These are phyloP conservation scores for Globisporangium lucens DNA, from an alignment of 352 stramenopile genomes.

Conservation along the genomic window DNA sequence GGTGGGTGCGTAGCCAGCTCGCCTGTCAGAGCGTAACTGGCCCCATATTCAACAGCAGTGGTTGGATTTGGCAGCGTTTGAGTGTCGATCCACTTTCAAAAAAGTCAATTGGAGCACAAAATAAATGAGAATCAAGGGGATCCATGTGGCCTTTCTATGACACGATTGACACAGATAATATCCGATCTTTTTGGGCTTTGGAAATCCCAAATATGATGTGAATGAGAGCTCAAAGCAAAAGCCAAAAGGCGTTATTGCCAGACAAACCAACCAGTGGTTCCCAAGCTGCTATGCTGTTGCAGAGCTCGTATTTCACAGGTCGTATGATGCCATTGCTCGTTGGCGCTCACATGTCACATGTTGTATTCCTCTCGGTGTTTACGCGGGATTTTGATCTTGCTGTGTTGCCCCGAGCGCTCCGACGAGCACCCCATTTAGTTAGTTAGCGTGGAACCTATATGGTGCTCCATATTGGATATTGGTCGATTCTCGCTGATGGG, in stretches of 20 bases:
- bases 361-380: not conserved
- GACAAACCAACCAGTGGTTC: not conserved
- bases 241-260: not conserved
- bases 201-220: not conserved
- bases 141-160: constrained; percentile 6
- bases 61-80: too few species aligned
- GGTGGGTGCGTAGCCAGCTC: not conserved
- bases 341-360: not conserved
- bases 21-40: not conserved
- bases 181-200: not conserved
- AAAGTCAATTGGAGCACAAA: too few species aligned
- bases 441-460: not conserved
- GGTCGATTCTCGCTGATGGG: not conserved
- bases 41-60: too few species aligned
- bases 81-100: too few species aligned
- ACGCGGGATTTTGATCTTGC: not conserved
- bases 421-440: not conserved
- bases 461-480: not conserved
- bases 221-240: not conserved
- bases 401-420: not conserved
- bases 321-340: not conserved
- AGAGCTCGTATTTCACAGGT: not conserved
- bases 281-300: not conserved
- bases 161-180: not conserved
- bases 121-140: not conserved